A percentile compares a stretch with the other conserved stretches of the same genome.
These are phyloP conservation scores for Trypanosoma rangeli DNA, from an alignment of 208 protist species.

Conservation along the genomic window DNA sequence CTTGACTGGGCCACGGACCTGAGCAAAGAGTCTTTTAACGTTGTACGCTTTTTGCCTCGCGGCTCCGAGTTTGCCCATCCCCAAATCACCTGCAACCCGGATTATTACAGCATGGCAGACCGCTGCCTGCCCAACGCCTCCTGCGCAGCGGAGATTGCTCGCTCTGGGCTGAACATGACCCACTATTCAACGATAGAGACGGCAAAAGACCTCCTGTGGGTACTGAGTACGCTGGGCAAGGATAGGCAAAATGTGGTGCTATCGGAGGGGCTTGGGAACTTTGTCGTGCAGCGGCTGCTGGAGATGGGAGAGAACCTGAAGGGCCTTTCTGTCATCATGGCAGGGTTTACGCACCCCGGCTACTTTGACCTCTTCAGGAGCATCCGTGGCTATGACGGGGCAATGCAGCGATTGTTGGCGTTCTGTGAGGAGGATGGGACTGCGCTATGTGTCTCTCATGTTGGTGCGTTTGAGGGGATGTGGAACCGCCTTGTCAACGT, in stretches of 20 bases:
- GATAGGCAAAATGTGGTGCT: conserved; percentile 46
- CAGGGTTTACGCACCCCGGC: conserved; percentile 43
- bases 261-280: conserved; percentile 40
- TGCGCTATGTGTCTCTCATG: conserved; percentile 34
- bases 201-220: conserved; percentile 46
- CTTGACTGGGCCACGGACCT: conserved; percentile 27
- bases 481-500: conserved; percentile 40
- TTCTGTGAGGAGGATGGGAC: conserved; percentile 38
- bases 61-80: conserved; percentile 35
- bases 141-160: conserved; percentile 37
- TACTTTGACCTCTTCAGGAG: conserved; percentile 35
- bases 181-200: conserved; percentile 39
- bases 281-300: conserved; percentile 42
- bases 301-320: conserved; percentile 10
- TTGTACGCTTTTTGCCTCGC: conserved; percentile 51
- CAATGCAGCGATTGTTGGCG: conserved; percentile 38
- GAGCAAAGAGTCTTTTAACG: conserved; percentile 30
- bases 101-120: conserved; percentile 1
- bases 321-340: conserved; percentile 34
- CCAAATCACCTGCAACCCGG: conserved; percentile 24
- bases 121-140: conserved; percentile 38
- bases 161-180: conserved; percentile 24
- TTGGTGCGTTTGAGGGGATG: conserved; percentile 45
- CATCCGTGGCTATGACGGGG: conserved; percentile 30
- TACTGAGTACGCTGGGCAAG: conserved; percentile 31